Evolutionary conservation across 2,329 filamentous ascomycete genomes (phyloP), one percentile per base, ranked within the genome.

Genomic region (Chrysoporthe puriensis): DNA sequence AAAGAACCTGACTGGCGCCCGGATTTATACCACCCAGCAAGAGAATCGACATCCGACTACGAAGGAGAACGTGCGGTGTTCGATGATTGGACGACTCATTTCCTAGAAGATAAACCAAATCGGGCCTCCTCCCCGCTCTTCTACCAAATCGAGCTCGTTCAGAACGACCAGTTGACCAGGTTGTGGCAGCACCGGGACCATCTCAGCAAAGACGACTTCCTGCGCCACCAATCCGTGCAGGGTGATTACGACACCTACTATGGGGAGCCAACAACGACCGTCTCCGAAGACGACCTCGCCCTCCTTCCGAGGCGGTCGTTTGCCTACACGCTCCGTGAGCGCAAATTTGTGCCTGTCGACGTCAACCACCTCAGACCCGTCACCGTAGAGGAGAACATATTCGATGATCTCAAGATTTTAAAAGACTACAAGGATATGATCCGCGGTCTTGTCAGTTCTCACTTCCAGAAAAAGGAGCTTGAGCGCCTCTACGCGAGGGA

Each of bases 381-480:
- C 36, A 42, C 32, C 14, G 32, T 42, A n/a, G 50, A 57, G 46
- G n/a, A 66, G 52, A 52, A 52, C 21, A 32, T 61, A 7, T 69
- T 66, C 18, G 48, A 66, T n/a, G 44, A 56, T 50, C 54, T 69
- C 7, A 56, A 57, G 34, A 69, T 66, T 13, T 16, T 58, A 14
- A n/a, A 43, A 18, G 59, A 63, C 21, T 57, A 66, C 63, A 66
- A 69, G 54, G 46, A 56, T n/a, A 62, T 69, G 6, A 16, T 69
- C 43, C 57, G 59, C 18, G 46, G 56, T n/a, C 62, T 68, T 2
- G 63, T 66, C 1, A 36, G 58, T 21, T 59, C 54, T 4, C 67
- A 69, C 44, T 69, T 69, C 60, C 32, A 63, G 63, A 66, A 66
- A 36, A 66, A 69, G 61, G 64, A 54, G 7, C 42, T 59, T 18